Conservation (phyloP, 2,329 filamentous ascomycete genomes). For the Chaetomiaceae sp. region DNA sequence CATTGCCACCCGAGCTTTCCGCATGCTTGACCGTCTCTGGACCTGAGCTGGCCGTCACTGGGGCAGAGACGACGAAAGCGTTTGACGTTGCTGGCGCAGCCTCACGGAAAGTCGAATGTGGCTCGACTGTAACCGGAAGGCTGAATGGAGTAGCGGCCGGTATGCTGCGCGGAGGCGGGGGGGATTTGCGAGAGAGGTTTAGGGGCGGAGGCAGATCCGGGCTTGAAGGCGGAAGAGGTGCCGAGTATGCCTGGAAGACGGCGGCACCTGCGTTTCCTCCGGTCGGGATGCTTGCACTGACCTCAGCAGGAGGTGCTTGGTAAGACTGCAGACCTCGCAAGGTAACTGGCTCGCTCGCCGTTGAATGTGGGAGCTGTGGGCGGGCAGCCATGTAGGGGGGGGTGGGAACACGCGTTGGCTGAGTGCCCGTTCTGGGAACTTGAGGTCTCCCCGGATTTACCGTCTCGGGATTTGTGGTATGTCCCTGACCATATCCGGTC, state of each 20-base stretch:
- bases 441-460: not conserved
- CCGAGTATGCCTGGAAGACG: slow-evolving; percentile 2
- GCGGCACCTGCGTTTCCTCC: slow-evolving; percentile 2
- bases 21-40: not conserved
- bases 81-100: not conserved
- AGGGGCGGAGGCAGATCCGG: slow-evolving; percentile 17
- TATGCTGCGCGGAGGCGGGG: not conserved
- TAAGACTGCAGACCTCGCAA: not conserved
- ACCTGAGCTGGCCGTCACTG: not conserved
- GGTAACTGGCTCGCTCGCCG: slow-evolving; percentile 8
- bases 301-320: not conserved
- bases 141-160: slow-evolving; percentile 5
- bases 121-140: not conserved
- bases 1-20: not conserved
- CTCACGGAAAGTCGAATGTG: not conserved
- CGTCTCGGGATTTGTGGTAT: not conserved
- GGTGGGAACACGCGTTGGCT: slow-evolving; percentile 25
- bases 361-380: slow-evolving; percentile 9
- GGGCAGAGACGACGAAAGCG: not conserved
- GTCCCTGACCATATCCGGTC: slow-evolving; percentile 6
- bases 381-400: slow-evolving; percentile 23
- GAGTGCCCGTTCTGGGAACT: slow-evolving; percentile 24
- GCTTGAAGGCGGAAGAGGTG: slow-evolving; percentile 14
- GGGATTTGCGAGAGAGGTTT: slow-evolving; percentile 17
- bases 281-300: not conserved